Evolutionary conservation across 2,329 filamentous ascomycete genomes (phyloP).

Genomic region (Aspergillus pseudoterreus): DNA sequence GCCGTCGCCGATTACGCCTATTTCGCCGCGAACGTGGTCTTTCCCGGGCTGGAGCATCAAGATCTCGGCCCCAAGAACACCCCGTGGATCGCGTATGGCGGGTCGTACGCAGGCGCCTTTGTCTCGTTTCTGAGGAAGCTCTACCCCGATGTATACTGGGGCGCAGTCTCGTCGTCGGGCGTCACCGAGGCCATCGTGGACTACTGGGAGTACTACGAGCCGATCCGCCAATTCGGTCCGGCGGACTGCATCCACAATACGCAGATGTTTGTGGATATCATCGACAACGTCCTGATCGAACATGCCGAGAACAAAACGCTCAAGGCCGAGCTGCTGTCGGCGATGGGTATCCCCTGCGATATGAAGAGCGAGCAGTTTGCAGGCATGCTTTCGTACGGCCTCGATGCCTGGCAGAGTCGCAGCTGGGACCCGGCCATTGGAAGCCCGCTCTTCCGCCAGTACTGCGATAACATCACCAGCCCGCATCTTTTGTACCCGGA

Average conservation of each 20-base stretch:
- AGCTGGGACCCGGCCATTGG: conserved; percentile 60
- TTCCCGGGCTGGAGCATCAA: conserved; percentile 64
- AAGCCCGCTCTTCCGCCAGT: conserved; percentile 47
- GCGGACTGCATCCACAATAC: conserved; percentile 62
- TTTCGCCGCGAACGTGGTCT: conserved; percentile 70
- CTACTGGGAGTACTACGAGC: conserved; percentile 65
- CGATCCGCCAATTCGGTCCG: conserved; percentile 54
- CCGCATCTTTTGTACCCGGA: conserved; percentile 41
- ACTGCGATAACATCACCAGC: conserved; percentile 55
- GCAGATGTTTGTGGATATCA: conserved; percentile 56
- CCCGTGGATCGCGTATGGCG: conserved; percentile 76
- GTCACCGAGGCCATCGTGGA: conserved; percentile 75
- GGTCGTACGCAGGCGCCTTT: conserved; percentile 78
- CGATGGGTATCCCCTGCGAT: conserved; percentile 46
- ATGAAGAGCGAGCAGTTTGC: conserved; percentile 16
- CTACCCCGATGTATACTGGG: conserved; percentile 77
- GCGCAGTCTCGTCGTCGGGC: conserved; percentile 73
- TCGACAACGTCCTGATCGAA: conserved; percentile 56
- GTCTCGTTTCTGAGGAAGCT: conserved; percentile 70
- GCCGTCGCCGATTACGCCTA: conserved; percentile 76
- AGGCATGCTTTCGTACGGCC: conserved; percentile 37
- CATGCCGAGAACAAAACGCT: conserved; percentile 42
- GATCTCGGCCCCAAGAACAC: conserved; percentile 63
- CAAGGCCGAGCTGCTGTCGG: conserved; percentile 48
- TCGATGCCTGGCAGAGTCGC: conserved; percentile 52